phyloP scores from a whole-genome alignment of 352 stramenopile genomes.

The Phytophthora crassamura region DNA sequence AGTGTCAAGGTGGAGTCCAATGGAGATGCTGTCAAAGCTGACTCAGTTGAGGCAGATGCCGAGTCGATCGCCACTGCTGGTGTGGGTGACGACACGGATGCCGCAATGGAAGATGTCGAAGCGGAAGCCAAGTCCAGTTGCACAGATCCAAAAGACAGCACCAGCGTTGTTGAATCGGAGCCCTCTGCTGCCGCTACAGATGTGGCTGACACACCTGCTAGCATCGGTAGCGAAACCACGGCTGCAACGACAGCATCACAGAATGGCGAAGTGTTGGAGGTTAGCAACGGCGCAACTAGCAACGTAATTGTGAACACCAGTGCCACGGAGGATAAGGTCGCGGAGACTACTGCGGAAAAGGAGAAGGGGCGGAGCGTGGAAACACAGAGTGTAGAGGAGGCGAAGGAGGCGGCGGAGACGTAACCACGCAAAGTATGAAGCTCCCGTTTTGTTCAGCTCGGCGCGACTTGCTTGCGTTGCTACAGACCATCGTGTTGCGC shows the following conservation, averaged over 20 bases:
- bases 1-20: constrained; percentile 11
- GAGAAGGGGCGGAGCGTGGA: constrained; percentile 11
- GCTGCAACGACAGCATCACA: constrained; percentile 6
- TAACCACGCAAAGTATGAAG: constrained; percentile 27
- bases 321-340: constrained; percentile 8
- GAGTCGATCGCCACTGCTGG: constrained; percentile 18
- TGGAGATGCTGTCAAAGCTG: constrained; percentile 5
- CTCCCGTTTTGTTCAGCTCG: constrained; percentile 18
- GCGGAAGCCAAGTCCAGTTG: constrained; percentile 2
- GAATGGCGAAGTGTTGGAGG: constrained; percentile 1
- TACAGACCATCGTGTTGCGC: no score
- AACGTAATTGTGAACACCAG: not conserved
- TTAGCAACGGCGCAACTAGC: not conserved
- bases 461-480: constrained; percentile 11
- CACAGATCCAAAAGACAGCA: not conserved
- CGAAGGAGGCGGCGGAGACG: constrained; percentile 19
- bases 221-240: constrained; percentile 3
- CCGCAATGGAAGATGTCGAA: constrained; percentile 33
- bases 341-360: constrained; percentile 2
- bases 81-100: constrained; percentile 20
- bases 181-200: not conserved
- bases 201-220: not conserved
- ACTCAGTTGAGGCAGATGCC: constrained; percentile 26
- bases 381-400: constrained; percentile 22
- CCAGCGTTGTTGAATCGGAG: not conserved